phyloP scores from a whole-genome alignment of 1,284 basidiomycete genomes.

The Cryptococcus sp. region DNA sequence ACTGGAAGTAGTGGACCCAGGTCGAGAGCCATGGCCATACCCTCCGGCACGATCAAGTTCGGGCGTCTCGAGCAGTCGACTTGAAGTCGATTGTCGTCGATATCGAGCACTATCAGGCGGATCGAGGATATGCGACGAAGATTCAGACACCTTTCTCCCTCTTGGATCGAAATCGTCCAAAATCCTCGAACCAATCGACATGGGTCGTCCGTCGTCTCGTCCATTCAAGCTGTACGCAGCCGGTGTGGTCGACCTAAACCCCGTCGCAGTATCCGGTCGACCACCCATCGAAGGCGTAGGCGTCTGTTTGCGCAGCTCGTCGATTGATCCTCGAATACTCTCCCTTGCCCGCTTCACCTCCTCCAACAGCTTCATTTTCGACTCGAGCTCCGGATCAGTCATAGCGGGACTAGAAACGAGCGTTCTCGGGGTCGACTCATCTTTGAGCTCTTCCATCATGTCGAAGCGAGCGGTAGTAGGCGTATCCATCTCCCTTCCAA shows the following conservation, averaged over 20 bases:
- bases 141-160: not conserved
- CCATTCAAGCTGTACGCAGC: not conserved
- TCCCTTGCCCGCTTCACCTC: slow-evolving; percentile 40
- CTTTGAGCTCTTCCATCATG: slow-evolving; percentile 13
- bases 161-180: not conserved
- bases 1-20: not conserved
- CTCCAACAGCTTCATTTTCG: slow-evolving; percentile 35
- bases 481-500: slow-evolving; percentile 1
- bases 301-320: slow-evolving; percentile 26
- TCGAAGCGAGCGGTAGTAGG: slow-evolving; percentile 7
- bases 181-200: not conserved
- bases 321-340: slow-evolving; percentile 35
- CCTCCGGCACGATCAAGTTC: not conserved
- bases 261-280: not conserved
- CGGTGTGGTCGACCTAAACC: not conserved
- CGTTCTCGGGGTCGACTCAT: not conserved
- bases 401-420: not conserved
- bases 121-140: not conserved
- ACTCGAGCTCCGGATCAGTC: slow-evolving; percentile 30
- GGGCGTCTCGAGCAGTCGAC: slow-evolving; percentile 8
- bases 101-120: not conserved
- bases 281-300: slow-evolving; percentile 10
- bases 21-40: not conserved
- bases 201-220: not conserved
- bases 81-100: slow-evolving; percentile 11